Percentiles rank a stretch among this genome's conserved stretches.
Evolutionary conservation across 768 basidiomycete genomes (phyloP).

Genomic region (Mycena albidolilacea): DNA sequence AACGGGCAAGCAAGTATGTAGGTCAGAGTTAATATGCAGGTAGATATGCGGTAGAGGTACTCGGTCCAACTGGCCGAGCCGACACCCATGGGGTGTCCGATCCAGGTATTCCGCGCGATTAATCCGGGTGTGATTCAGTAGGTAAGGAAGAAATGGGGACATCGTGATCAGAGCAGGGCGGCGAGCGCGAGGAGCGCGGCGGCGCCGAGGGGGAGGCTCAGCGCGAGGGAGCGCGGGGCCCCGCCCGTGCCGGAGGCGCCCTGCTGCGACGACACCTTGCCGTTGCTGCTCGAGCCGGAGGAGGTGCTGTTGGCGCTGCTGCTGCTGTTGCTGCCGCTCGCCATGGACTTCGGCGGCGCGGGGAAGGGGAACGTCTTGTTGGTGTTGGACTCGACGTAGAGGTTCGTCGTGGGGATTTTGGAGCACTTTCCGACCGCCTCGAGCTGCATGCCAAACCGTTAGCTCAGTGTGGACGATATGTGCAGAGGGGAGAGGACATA

Average conservation of each 20-base stretch:
- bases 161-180: too few relatives aligned
- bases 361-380: slow-evolving; percentile 77
- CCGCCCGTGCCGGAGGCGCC: slow-evolving; percentile 12
- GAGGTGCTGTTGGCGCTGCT: slow-evolving; percentile 24
- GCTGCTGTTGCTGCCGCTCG: slow-evolving; percentile 13
- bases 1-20: too few relatives aligned
- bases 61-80: too few relatives aligned
- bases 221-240: not conserved
- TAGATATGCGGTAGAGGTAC: too few relatives aligned
- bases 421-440: slow-evolving; percentile 87
- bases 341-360: slow-evolving; percentile 54
- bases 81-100: too few relatives aligned
- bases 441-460: slow-evolving; percentile 55
- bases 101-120: too few relatives aligned
- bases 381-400: slow-evolving; percentile 88
- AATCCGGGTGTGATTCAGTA: too few relatives aligned
- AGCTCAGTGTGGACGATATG: not conserved
- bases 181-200: not conserved
- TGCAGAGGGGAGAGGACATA: slow-evolving; percentile 49
- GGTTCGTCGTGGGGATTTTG: slow-evolving; percentile 70
- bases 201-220: not conserved
- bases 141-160: too few relatives aligned
- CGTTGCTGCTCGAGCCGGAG: slow-evolving; percentile 53
- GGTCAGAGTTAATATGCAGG: too few relatives aligned
- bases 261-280: slow-evolving; percentile 47